A percentile compares a stretch with the other conserved stretches of the same genome.
phyloP scores from a whole-genome alignment of 2,329 filamentous ascomycete genomes.

The Exophiala sp. region DNA sequence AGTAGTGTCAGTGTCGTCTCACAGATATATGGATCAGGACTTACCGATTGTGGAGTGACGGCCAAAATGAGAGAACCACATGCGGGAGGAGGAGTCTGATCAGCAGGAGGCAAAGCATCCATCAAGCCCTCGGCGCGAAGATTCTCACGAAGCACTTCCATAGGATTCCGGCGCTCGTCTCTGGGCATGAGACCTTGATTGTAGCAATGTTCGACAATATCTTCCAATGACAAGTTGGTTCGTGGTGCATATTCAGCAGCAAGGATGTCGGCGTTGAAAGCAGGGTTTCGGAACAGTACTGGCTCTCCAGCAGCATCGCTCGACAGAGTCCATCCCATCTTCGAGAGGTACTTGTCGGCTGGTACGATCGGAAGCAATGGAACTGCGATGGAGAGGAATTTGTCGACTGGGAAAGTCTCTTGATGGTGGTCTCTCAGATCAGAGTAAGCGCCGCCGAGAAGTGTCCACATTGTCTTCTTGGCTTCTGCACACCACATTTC shows the following conservation, averaged over 20 bases:
- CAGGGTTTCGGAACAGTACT: conserved; percentile 4
- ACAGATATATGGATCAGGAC: background rate
- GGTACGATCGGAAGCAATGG: conserved; percentile 47
- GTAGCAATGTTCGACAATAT: conserved; percentile 35
- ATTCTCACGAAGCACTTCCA: background rate
- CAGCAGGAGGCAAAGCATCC: background rate
- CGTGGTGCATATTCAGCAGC: conserved; percentile 27
- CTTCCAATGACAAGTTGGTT: conserved; percentile 34
- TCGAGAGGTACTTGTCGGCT: conserved; percentile 45
- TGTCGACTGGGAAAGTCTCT: conserved; percentile 44
- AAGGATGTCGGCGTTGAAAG: conserved; percentile 13
- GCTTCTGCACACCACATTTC: conserved; percentile 51
- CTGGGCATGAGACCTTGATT: conserved; percentile 22
- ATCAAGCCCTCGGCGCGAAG: background rate
- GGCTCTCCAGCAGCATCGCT: conserved; percentile 7
- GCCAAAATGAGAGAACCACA: conserved; percentile 4
- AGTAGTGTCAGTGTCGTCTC: background rate
- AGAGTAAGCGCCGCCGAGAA: conserved; percentile 56
- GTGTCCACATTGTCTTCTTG: conserved; percentile 51
- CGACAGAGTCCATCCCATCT: conserved; percentile 45
- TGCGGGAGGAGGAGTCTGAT: conserved; percentile 1
- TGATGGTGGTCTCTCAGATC: conserved; percentile 52
- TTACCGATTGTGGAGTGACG: conserved; percentile 9
- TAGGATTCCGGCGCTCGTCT: background rate
- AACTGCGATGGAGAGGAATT: conserved; percentile 47